Evolutionary conservation across 352 stramenopile species (phyloP).

Genomic region (Nannochloropsis limnetica): DNA sequence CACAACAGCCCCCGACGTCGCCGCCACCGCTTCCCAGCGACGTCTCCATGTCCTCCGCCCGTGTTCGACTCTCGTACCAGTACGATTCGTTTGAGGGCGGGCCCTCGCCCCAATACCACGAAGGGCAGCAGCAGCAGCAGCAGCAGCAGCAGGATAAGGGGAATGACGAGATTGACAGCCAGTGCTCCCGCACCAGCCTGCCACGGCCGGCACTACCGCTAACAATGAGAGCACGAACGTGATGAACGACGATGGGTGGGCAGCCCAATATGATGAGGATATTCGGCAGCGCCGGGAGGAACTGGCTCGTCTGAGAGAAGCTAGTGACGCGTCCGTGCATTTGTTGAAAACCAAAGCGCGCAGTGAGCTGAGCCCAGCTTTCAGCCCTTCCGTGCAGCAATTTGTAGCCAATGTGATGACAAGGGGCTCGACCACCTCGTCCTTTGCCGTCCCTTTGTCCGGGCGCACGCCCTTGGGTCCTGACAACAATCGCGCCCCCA

Average conservation of each 20-base stretch:
- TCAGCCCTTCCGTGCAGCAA: background rate
- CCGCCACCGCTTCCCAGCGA: background rate
- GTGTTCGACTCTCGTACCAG: background rate
- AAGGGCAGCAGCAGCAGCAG: background rate
- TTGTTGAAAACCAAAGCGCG: slow-evolving; percentile 15
- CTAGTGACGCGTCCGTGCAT: background rate
- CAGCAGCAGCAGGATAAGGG: background rate
- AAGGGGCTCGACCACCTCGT: background rate
- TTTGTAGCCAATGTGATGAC: background rate
- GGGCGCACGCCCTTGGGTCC: background rate
- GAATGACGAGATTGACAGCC: background rate
- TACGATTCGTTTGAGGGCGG: background rate
- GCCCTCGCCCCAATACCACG: background rate
- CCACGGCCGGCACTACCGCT: background rate
- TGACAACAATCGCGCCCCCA: background rate
- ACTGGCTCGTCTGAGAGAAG: background rate
- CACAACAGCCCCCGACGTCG: background rate
- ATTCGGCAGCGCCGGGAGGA: slow-evolving; percentile 8
- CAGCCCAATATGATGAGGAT: background rate
- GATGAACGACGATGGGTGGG: background rate
- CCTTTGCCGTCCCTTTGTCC: background rate
- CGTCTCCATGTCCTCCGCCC: background rate
- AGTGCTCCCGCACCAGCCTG: background rate
- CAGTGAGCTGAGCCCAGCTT: background rate
- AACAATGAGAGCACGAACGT: background rate